phyloP scores from a whole-genome alignment of 2,329 filamentous ascomycete species.

The Cercospora sp. region DNA sequence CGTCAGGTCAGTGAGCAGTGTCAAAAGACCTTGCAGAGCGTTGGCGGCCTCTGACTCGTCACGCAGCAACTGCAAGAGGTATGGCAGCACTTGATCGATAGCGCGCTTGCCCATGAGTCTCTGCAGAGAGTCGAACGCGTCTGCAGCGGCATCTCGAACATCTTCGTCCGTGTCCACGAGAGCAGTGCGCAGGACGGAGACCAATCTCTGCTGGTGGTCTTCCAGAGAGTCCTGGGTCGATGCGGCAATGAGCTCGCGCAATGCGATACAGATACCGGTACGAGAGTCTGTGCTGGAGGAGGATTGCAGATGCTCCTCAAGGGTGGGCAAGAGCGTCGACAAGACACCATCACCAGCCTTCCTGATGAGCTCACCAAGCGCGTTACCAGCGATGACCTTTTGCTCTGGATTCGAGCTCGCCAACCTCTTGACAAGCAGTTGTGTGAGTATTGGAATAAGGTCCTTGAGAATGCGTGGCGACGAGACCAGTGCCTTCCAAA shows the following conservation, averaged over 20 bases:
- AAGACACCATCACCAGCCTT: conserved; percentile 95
- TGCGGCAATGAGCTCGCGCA: conserved; percentile 88
- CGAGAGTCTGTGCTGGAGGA: conserved; percentile 90
- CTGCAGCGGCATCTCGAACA: conserved; percentile 91
- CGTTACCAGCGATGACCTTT: conserved; percentile 97
- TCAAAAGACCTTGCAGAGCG: conserved; percentile 87
- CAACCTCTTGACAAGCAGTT: conserved; percentile 89
- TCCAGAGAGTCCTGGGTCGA: conserved; percentile 86
- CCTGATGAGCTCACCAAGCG: conserved; percentile 91
- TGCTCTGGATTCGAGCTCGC: conserved; percentile 98
- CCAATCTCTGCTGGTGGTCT: conserved; percentile 91
- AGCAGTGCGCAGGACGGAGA: conserved; percentile 89
- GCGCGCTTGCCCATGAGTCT: conserved; percentile 91
- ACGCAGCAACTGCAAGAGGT: conserved; percentile 84
- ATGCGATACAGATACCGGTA: conserved; percentile 94
- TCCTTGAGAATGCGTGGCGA: conserved; percentile 92
- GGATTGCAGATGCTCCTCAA: conserved; percentile 85
- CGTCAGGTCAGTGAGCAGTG: conserved; percentile 87
- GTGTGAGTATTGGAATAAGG: conserved; percentile 88
- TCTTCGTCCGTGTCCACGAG: conserved; percentile 86
- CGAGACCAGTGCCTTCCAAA: conserved; percentile 96
- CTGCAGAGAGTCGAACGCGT: conserved; percentile 94
- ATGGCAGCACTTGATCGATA: conserved; percentile 91
- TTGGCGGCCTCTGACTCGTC: conserved; percentile 86
- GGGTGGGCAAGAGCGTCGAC: conserved; percentile 80